A percentile compares a stretch with the other conserved stretches of the same genome.
Evolutionary conservation across 1,284 basidiomycete species (phyloP).

Genomic region (Cerioporus squamosus): DNA sequence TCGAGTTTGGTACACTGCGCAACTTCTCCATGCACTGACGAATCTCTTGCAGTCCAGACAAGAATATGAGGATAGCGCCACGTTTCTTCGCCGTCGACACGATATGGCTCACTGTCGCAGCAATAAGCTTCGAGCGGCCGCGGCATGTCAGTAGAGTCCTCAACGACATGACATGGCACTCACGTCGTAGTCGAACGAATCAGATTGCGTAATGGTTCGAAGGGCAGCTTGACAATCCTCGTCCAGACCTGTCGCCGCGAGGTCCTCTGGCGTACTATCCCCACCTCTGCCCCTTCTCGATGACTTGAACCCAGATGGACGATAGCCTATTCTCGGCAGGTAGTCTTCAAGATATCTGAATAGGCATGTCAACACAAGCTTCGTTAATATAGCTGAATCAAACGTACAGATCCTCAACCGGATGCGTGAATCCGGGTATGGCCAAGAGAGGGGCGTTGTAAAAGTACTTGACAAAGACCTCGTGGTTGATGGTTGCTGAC

Average conservation of each 20-base stretch:
- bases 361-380: not conserved
- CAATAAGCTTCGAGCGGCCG: conserved; percentile 60
- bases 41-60: conserved; percentile 90
- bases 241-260: conserved; percentile 57
- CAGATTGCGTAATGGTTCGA: conserved; percentile 63
- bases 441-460: conserved; percentile 78
- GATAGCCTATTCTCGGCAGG: conserved; percentile 58
- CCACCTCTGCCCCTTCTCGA: conserved; percentile 38
- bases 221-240: conserved; percentile 59
- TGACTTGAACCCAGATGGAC: conserved; percentile 39
- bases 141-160: not conserved
- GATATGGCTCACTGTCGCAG: conserved; percentile 69
- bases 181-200: conserved; percentile 79
- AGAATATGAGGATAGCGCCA: conserved; percentile 85
- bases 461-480: conserved; percentile 84
- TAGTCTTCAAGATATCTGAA: conserved; percentile 83
- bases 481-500: conserved; percentile 91
- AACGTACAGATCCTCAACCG: conserved; percentile 74
- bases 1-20: conserved; percentile 46
- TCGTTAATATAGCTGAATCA: not conserved
- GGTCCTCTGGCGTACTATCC: conserved; percentile 52
- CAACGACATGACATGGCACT: conserved; percentile 1
- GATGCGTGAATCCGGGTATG: conserved; percentile 86
- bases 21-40: conserved; percentile 80
- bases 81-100: conserved; percentile 51